phyloP scores from a whole-genome alignment of 2,329 filamentous ascomycete species.

The Fusarium acutatum region DNA sequence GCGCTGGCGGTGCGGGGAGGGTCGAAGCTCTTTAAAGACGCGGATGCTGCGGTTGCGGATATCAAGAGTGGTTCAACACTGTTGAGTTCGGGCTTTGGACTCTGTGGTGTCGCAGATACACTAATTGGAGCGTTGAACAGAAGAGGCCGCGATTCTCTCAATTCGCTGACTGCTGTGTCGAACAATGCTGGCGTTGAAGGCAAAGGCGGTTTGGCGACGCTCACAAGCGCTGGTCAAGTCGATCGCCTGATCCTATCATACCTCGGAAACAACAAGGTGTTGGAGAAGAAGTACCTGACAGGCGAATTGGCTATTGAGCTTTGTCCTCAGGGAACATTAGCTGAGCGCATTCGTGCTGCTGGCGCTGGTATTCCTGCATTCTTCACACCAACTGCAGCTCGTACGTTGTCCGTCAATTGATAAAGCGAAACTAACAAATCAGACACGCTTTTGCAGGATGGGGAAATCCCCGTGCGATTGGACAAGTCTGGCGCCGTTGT shows the following conservation, averaged over 20 bases:
- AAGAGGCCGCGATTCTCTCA: constrained; percentile 67
- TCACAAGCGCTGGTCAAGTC: constrained; percentile 75
- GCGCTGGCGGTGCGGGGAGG: constrained; percentile 10
- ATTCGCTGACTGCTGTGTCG: constrained; percentile 77
- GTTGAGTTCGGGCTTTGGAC: constrained; percentile 82
- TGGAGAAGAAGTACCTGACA: constrained; percentile 78
- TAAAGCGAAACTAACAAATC: constrained; percentile 8
- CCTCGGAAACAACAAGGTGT: constrained; percentile 78
- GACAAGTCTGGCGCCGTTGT: constrained; percentile 67
- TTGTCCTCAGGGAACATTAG: constrained; percentile 78
- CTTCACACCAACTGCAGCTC: constrained; percentile 78
- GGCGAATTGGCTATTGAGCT: constrained; percentile 80
- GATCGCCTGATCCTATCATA: constrained; percentile 78
- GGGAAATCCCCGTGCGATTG: constrained; percentile 72
- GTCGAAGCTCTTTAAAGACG: constrained; percentile 62
- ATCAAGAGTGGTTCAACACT: constrained; percentile 75
- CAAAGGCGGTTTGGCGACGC: constrained; percentile 72
- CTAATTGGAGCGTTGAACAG: constrained; percentile 73
- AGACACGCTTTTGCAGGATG: constrained; percentile 73
- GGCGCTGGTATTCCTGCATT: constrained; percentile 83
- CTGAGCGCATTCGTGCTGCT: constrained; percentile 75
- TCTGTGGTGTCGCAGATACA: constrained; percentile 81
- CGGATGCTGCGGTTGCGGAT: constrained; percentile 75
- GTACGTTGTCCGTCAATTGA: constrained; percentile 50
- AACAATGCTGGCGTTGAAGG: constrained; percentile 81